Conservation (phyloP, 1,139 yeast genomes). For the Saccharomycopsis crataegensis region DNA sequence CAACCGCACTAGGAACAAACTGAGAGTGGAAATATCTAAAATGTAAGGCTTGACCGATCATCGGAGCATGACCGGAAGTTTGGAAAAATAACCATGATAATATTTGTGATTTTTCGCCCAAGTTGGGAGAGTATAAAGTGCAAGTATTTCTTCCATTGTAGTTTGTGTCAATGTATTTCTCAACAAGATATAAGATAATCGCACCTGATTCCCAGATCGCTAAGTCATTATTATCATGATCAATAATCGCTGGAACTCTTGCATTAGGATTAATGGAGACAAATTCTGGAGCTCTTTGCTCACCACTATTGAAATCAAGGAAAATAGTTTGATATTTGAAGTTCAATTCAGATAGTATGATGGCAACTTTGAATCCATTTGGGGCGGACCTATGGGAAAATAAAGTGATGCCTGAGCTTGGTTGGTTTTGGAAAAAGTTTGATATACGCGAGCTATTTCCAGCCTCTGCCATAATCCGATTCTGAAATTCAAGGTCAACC, state of each 20-base stretch:
- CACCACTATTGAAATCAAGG: slow-evolving; percentile 82
- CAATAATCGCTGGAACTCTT: slow-evolving; percentile 88
- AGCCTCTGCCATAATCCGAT: slow-evolving; percentile 31
- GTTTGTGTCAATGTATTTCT: slow-evolving; percentile 45
- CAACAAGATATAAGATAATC: slow-evolving; percentile 68
- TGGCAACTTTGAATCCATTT: slow-evolving; percentile 94
- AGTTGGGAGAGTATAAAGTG: slow-evolving; percentile 71
- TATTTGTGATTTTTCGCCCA: slow-evolving; percentile 80
- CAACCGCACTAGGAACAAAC: slow-evolving; percentile 82
- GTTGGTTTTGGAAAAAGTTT: slow-evolving; percentile 69
- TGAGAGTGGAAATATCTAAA: slow-evolving; percentile 86
- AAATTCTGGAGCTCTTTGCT: slow-evolving; percentile 89
- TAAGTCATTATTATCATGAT: slow-evolving; percentile 71
- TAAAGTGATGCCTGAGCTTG: slow-evolving; percentile 76
- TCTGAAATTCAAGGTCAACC: slow-evolving; percentile 6
- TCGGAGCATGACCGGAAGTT: slow-evolving; percentile 95
- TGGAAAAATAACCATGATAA: slow-evolving; percentile 90
- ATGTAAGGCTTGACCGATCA: slow-evolving; percentile 96
- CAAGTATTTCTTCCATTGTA: slow-evolving; percentile 60
- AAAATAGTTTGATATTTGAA: slow-evolving; percentile 76
- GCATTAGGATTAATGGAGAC: slow-evolving; percentile 91
- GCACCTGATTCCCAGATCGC: slow-evolving; percentile 96
- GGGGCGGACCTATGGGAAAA: slow-evolving; percentile 93
- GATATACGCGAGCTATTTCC: slow-evolving; percentile 45
- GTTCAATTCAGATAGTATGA: slow-evolving; percentile 76